phyloP scores from a whole-genome alignment of 2,329 filamentous ascomycete species.

The Trichoderma hamatum region DNA sequence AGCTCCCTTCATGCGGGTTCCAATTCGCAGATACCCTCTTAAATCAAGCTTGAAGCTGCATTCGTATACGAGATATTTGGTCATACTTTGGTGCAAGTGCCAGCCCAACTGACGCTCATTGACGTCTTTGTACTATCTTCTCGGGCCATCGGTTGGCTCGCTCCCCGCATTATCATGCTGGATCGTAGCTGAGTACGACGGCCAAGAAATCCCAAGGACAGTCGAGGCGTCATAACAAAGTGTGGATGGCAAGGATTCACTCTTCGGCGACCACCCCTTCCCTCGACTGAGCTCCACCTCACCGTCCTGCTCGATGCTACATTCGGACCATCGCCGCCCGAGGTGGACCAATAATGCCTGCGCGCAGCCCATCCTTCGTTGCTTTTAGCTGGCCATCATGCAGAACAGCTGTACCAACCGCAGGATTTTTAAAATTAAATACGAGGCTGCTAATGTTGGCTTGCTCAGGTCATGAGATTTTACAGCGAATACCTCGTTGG shows the following conservation, averaged over 20 bases:
- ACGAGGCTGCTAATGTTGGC: slow-evolving; percentile 6
- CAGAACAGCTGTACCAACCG: not conserved
- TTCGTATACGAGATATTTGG: slow-evolving; percentile 8
- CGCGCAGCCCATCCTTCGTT: slow-evolving; percentile 6
- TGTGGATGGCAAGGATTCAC: slow-evolving; percentile 19
- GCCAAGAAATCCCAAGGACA: not conserved
- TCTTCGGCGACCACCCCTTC: not conserved
- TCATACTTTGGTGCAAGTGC: not conserved
- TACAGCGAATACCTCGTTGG: not conserved
- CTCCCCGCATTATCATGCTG: not conserved
- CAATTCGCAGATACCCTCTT: not conserved
- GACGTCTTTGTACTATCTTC: not conserved
- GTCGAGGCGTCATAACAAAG: not conserved
- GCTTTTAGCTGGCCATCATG: slow-evolving; percentile 13
- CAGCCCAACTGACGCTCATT: slow-evolving; percentile 9
- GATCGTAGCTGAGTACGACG: not conserved
- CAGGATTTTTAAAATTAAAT: slow-evolving; percentile 14
- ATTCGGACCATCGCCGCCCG: slow-evolving; percentile 25
- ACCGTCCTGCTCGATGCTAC: slow-evolving; percentile 15
- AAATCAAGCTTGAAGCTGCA: not conserved
- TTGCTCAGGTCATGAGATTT: slow-evolving; percentile 7
- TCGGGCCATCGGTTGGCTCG: slow-evolving; percentile 21
- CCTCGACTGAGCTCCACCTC: slow-evolving; percentile 3
- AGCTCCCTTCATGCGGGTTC: not conserved
- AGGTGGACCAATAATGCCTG: slow-evolving; percentile 15